These are phyloP conservation scores for Nicotiana attenuata DNA, from an alignment of 257 asterid genomes.

Conservation along the genomic window DNA sequence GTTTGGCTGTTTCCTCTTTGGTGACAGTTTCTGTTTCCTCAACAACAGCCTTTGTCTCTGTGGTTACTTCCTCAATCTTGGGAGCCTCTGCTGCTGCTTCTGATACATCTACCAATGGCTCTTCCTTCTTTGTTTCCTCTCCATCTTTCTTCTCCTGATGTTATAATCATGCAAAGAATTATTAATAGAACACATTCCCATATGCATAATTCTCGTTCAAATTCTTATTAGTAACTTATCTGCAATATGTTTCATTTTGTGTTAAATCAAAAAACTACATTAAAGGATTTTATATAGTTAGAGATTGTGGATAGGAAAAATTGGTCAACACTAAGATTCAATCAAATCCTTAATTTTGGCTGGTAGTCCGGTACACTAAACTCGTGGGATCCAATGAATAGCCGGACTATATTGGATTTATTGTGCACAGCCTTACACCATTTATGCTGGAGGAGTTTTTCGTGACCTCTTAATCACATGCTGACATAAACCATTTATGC, in stretches of 20 bases:
- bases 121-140: slow-evolving; percentile 14
- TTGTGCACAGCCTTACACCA: background rate
- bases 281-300: background rate
- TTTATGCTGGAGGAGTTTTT: background rate
- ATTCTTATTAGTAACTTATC: background rate
- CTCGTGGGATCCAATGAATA: background rate
- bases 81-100: slow-evolving; percentile 11
- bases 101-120: slow-evolving; percentile 17
- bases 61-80: slow-evolving; percentile 2
- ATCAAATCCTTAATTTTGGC: no score
- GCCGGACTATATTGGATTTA: background rate
- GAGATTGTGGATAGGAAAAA: background rate
- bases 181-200: no score
- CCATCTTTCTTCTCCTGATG: slow-evolving; percentile 13
- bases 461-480: no score
- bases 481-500: background rate
- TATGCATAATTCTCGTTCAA: background rate
- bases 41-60: background rate
- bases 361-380: background rate
- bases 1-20: background rate
- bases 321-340: background rate
- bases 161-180: background rate
- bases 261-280: no score
- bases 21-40: background rate
- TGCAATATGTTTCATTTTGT: background rate